Conservation (phyloP, 345 rosid genomes). For the Lumnitzera racemosa region DNA sequence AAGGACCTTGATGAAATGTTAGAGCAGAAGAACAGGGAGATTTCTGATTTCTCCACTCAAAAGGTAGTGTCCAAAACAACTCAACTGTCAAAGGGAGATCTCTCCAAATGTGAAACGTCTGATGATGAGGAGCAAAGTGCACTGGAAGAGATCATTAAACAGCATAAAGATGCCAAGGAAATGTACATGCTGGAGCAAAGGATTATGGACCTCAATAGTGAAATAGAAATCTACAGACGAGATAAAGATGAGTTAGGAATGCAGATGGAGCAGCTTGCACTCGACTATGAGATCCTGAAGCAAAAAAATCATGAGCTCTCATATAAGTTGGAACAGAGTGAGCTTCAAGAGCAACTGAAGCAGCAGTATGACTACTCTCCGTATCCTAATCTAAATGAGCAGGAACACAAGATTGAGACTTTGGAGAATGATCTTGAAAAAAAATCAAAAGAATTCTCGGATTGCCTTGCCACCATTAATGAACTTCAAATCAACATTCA, state of each 20-base stretch:
- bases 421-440: conserved; percentile 32
- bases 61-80: conserved; percentile 19
- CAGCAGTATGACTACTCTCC: conserved; percentile 64
- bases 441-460: conserved; percentile 25
- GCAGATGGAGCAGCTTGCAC: conserved; percentile 92
- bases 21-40: conserved; percentile 44
- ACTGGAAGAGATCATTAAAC: conserved; percentile 74
- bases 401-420: conserved; percentile 32
- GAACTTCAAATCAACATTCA: conserved; percentile 26
- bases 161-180: conserved; percentile 47
- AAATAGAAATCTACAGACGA: conserved; percentile 68
- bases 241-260: conserved; percentile 84
- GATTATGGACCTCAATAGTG: conserved; percentile 55
- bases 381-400: conserved; percentile 38
- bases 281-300: conserved; percentile 91
- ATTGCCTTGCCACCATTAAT: conserved; percentile 22
- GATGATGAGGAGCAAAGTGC: conserved; percentile 88
- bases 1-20: conserved; percentile 77
- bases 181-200: conserved; percentile 53
- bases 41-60: conserved; percentile 17
- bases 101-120: conserved; percentile 33
- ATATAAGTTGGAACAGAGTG: conserved; percentile 74
- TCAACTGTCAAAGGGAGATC: conserved; percentile 16
- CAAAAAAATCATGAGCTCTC: conserved; percentile 76
- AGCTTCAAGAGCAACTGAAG: conserved; percentile 70